Base-by-base conservation (phyloP, 2,329 filamentous ascomycete species). In the Fusarium caatingaense region DNA sequence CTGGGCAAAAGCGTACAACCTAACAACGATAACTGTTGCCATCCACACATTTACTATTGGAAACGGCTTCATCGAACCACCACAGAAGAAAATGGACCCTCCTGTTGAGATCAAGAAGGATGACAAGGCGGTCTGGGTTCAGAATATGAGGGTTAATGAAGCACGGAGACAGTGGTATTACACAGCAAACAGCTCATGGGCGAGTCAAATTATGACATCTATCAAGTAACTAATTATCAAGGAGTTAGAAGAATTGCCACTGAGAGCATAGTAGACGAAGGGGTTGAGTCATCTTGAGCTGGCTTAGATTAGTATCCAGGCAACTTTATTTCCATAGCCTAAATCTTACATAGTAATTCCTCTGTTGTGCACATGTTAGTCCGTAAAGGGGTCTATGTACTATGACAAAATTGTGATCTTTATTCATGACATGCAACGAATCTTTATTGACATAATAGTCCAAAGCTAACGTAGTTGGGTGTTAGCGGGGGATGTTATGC, bases 1-100 rank as follows among this genome's bases (percentile, higher is more conserved):
- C 6, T 67, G 64, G 64, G 56, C 45, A n/a, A 8, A 44, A 4
- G 9, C 27, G 0, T 68, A 28, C 2, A 49, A 45, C 8, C 28
- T 68, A 3, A 20, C 10, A 0, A 23, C 15, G 0, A 12, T 68
- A 0, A 28, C 11, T 2, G 13, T 49, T 1, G 37, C 30, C 1
- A 30, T 23, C 16, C 4, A 8, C 3, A 15, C 8, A 10, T 42
- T 40, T 0, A 1, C 4, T 0, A 10, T 62, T 1, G 47, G 46
- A 6, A 41, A 57, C 0, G 3, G 23, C 7, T 11, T 60, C 4
- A 5, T 60, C 5, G 32, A 54, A n/a, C 21, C 3, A 8, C 25
- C 15, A 5, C 13, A 44, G 11, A 3, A 40, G 16, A 1, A 5
- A 4, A 7, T 13, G 16, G 0, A 37, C 0, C 9, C 12, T 5